A percentile compares a stretch with the other conserved stretches of the same genome.
phyloP scores from a whole-genome alignment of 176 grass and related monocot genomes.

The Hordeum marinum region DNA sequence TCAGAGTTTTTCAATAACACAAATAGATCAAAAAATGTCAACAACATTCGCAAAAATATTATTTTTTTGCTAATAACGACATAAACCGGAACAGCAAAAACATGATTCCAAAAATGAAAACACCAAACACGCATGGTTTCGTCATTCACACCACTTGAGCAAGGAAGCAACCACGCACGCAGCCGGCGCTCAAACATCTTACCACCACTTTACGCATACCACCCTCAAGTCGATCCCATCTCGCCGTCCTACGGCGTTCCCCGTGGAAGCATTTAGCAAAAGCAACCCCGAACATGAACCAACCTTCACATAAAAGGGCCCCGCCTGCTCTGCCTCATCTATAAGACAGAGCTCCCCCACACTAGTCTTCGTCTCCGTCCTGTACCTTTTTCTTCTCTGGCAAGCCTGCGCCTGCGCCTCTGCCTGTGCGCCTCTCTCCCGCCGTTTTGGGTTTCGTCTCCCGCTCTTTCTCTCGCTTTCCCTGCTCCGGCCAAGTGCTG shows the following conservation, averaged over 20 bases:
- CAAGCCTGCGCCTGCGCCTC: too few relatives aligned
- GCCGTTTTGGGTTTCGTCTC: constrained; percentile 47
- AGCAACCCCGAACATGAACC: not conserved
- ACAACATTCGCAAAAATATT: too few relatives aligned
- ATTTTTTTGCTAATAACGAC: too few relatives aligned
- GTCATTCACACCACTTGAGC: not conserved
- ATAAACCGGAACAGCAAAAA: too few relatives aligned
- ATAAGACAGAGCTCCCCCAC: constrained; percentile 33
- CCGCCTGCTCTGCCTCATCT: constrained; percentile 1
- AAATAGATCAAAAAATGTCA: too few relatives aligned
- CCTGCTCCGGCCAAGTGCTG: not conserved
- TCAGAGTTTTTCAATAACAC: too few relatives aligned
- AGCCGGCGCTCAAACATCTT: not conserved
- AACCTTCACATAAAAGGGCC: not conserved
- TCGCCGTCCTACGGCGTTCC: not conserved
- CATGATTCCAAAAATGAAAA: too few relatives aligned
- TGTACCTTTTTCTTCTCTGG: not conserved
- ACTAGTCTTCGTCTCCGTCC: not conserved
- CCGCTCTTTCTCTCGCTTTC: constrained; percentile 39
- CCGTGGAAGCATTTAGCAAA: not conserved
- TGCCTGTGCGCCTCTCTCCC: not conserved
- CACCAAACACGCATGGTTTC: too few relatives aligned
- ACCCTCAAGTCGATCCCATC: not conserved
- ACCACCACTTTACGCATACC: not conserved
- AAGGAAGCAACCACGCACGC: not conserved